These are phyloP conservation scores for Gyrodon lividus DNA, from an alignment of 768 basidiomycete genomes.

Conservation along the genomic window DNA sequence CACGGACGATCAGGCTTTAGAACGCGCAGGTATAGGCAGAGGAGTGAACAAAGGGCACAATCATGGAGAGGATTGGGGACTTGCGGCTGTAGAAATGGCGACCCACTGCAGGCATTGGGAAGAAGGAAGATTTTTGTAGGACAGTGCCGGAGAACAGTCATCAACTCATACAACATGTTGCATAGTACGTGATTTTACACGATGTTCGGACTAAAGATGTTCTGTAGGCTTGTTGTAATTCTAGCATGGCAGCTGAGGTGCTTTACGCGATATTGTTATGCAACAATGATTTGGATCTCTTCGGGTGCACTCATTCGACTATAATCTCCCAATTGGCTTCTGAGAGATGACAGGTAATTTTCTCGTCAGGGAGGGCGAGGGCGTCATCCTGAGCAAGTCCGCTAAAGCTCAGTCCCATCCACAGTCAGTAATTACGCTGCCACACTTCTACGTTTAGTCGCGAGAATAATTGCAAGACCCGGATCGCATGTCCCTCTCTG, in stretches of 20 bases:
- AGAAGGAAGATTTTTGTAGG: conserved; percentile 56
- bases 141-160: not conserved
- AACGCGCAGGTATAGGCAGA: conserved; percentile 84
- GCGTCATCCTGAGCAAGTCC: too few species aligned
- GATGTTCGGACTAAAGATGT: not conserved
- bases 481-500: too few species aligned
- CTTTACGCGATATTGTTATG: not conserved
- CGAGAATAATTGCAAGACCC: too few species aligned
- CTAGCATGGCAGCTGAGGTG: not conserved
- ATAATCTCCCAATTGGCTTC: too few species aligned
- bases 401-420: too few species aligned
- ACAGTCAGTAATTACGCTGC: too few species aligned
- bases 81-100: conserved; percentile 94
- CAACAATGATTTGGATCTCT: too few species aligned
- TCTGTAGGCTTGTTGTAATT: not conserved
- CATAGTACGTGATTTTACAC: not conserved
- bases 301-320: too few species aligned
- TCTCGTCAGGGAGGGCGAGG: too few species aligned
- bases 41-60: conserved; percentile 81
- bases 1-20: conserved; percentile 90
- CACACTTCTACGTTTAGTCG: too few species aligned
- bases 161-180: not conserved
- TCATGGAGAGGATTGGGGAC: conserved; percentile 98
- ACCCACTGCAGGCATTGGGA: conserved; percentile 63
- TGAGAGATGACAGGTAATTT: too few species aligned